Base-by-base conservation (phyloP, 192 early-diverging fungal species). In the Polychytrium aggregatum region DNA sequence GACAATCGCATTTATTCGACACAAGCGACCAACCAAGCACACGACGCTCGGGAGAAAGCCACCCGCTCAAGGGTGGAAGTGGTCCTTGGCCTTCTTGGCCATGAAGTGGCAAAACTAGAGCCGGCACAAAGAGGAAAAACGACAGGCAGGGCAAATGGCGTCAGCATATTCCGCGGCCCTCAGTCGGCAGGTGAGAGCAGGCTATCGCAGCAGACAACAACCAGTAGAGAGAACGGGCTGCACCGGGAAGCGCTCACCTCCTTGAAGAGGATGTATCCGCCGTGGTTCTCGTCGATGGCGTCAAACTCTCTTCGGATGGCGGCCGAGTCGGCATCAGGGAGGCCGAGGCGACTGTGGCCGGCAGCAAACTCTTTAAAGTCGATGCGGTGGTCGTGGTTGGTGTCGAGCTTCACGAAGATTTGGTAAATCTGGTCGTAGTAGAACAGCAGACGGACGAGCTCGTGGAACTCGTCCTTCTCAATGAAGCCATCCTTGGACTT, bases 221-320 rank as follows among this genome's bases (percentile, higher is more conserved):
- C n/a, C n/a, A n/a, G n/a, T n/a, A n/a, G n/a, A n/a, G n/a, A n/a
- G n/a, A n/a, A n/a, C n/a, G n/a, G n/a, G n/a, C n/a, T n/a, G n/a
- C n/a, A n/a, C n/a, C n/a, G n/a, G n/a, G n/a, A n/a, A n/a, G n/a
- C 40, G 37, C 52, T 21, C 9, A 62, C 45, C 54, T 62, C 60
- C n/a, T 62, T 55, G 44, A 62, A 62, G 0, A 62, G 48, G 18
- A 62, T 48, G 37, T 40, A 52, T 10, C 60, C 60, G 8, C 60
- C 60, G n/a, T 46, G 24, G 35, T 62, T 62, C 29, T 43, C 58
- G 39, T 62, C 60, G 20, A 62, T 62, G 27, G 37, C 36, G 30
- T 56, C 55, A 38, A 62, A 62, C 4, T 38, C 30, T 18, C 30
- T n/a, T 30, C 49, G 8, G 1, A 44, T 13, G 7, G 57, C 50